Evolutionary conservation across 106 monocot species (phyloP).

Genomic region (Acorus gramineus): DNA sequence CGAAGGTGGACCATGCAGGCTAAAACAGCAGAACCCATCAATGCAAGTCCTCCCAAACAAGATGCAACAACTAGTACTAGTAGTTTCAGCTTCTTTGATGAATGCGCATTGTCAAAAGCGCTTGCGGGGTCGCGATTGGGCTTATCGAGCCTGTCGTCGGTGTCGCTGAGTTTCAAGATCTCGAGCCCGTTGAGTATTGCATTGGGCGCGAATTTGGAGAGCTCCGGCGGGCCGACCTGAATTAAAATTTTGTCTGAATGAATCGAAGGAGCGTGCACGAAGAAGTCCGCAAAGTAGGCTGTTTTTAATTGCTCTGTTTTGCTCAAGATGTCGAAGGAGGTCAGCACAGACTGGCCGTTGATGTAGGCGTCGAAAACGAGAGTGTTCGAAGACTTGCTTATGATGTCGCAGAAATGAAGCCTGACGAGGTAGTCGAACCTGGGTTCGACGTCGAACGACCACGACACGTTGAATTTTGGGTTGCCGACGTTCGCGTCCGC

Average conservation of each 20-base stretch:
- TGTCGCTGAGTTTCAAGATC: constrained; percentile 13
- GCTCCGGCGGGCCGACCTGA: neutral
- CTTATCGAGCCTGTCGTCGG: constrained; percentile 1
- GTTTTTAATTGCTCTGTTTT: neutral
- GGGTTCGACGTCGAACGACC: constrained; percentile 6
- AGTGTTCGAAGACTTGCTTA: neutral
- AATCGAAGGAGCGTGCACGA: neutral
- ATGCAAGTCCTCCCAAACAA: too few species aligned
- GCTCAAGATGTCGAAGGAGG: neutral
- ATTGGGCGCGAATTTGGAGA: neutral
- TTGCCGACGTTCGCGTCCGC: neutral
- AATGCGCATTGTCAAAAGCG: too few species aligned
- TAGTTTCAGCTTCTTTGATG: too few species aligned
- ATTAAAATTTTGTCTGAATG: neutral
- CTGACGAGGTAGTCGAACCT: constrained; percentile 7
- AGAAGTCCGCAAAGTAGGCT: constrained; percentile 4
- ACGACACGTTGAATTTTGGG: constrained; percentile 11
- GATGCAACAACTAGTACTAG: too few species aligned
- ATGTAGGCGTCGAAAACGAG: constrained; percentile 21
- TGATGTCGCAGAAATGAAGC: constrained; percentile 25
- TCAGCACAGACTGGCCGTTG: neutral
- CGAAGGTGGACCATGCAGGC: too few species aligned
- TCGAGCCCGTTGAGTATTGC: constrained; percentile 13
- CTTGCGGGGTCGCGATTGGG: too few species aligned
- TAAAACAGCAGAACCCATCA: too few species aligned